These are phyloP conservation scores for Mortierella antarctica DNA, from an alignment of 192 early-diverging fungal genomes.

Conservation along the genomic window DNA sequence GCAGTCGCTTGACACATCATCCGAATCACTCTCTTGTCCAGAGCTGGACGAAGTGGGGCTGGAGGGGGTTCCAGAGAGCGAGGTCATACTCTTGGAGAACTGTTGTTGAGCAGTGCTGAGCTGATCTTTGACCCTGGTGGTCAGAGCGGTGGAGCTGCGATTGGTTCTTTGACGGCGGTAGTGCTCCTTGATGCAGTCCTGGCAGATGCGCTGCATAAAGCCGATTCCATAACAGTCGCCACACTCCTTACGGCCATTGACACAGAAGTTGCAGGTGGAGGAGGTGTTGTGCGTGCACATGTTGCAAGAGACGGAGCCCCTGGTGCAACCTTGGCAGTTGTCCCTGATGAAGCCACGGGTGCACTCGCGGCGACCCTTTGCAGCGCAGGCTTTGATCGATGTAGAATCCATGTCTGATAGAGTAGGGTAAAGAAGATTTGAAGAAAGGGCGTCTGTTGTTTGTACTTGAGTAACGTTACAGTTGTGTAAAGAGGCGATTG, in stretches of 20 bases:
- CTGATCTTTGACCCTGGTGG: conserved; percentile 11
- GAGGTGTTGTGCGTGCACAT: conserved; percentile 12
- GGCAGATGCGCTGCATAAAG: conserved; percentile 34
- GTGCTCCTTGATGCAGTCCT: conserved; percentile 31
- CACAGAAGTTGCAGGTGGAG: conserved; percentile 22
- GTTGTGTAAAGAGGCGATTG: not conserved
- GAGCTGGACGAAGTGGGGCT: not conserved
- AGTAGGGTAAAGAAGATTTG: not conserved
- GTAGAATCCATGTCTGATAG: not conserved
- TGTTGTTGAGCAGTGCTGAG: not conserved
- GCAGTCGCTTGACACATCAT: not conserved
- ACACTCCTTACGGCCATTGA: conserved; percentile 32
- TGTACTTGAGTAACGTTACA: not conserved
- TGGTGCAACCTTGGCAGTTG: conserved; percentile 22
- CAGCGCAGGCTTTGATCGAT: conserved; percentile 23
- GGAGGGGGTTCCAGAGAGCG: not conserved
- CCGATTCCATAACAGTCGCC: conserved; percentile 34
- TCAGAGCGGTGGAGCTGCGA: not conserved
- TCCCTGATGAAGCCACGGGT: conserved; percentile 25
- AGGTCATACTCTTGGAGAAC: conserved; percentile 12
- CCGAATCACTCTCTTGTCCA: not conserved
- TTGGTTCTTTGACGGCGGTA: conserved; percentile 22
- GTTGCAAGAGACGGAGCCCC: conserved; percentile 18
- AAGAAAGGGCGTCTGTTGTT: not conserved
- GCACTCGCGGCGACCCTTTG: conserved; percentile 35